Evolutionary conservation across 192 early-diverging fungal species (phyloP).

Genomic region (Coemansia nantahalensis): DNA sequence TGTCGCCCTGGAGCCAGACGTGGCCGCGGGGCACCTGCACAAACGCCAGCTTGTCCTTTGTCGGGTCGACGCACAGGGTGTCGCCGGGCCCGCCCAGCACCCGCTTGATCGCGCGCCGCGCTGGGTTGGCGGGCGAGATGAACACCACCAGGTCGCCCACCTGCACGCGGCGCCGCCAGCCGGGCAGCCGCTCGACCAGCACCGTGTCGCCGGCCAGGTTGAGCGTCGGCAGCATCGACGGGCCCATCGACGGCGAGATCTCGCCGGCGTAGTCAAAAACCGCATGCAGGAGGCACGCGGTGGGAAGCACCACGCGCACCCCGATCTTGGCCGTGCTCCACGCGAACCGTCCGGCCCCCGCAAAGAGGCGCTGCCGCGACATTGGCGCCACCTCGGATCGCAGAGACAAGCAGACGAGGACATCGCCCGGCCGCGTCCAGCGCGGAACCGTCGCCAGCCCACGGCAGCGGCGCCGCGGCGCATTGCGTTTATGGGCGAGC

Average conservation of each 20-base stretch:
- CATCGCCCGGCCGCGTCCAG: too few species aligned
- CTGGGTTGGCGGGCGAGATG: slow-evolving; percentile 66
- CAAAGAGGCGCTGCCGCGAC: not conserved
- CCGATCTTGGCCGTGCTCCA: slow-evolving; percentile 4
- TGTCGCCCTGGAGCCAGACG: slow-evolving; percentile 92
- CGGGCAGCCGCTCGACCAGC: slow-evolving; percentile 66
- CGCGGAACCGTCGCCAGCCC: too few species aligned
- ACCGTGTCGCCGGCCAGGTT: slow-evolving; percentile 81
- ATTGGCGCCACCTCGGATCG: not conserved
- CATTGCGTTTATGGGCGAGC: too few species aligned
- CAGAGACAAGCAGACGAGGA: too few species aligned
- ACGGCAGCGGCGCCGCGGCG: too few species aligned
- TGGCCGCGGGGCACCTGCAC: slow-evolving; percentile 83
- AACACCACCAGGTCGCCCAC: slow-evolving; percentile 82
- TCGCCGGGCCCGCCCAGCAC: slow-evolving; percentile 84
- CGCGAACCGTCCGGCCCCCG: not conserved
- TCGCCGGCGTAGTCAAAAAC: slow-evolving; percentile 74
- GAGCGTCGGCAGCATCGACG: slow-evolving; percentile 91
- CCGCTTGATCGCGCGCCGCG: slow-evolving; percentile 72
- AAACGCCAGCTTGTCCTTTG: slow-evolving; percentile 55
- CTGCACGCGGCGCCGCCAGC: slow-evolving; percentile 39
- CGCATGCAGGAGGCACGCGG: slow-evolving; percentile 66
- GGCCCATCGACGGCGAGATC: slow-evolving; percentile 70
- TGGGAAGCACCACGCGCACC: slow-evolving; percentile 52
- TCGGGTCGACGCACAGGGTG: slow-evolving; percentile 74